Evolutionary conservation across 2,329 filamentous ascomycete species (phyloP).

Genomic region (Onygenales sp.): DNA sequence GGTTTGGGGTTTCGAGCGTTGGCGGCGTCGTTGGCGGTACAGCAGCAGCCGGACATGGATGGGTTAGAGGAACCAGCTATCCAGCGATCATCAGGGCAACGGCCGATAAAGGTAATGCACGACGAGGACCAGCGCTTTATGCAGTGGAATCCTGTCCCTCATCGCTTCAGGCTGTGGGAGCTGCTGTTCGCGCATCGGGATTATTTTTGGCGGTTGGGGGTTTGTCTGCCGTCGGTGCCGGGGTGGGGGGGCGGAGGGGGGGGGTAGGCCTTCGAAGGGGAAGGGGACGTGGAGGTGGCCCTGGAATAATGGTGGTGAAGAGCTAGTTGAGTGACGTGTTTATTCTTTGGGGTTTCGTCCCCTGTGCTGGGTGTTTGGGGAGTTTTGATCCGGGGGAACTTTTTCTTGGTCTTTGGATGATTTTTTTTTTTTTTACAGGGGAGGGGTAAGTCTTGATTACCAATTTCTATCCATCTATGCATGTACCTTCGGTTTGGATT

Average conservation of each 20-base stretch:
- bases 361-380: no score
- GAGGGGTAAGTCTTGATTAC: no score
- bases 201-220: conserved; percentile 88
- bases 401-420: no score
- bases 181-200: conserved; percentile 88
- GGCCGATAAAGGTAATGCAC: conserved; percentile 22
- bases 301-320: conserved; percentile 1
- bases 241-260: conserved; percentile 3
- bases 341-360: no score
- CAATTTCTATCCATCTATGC: no score
- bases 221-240: conserved; percentile 60
- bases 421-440: no score
- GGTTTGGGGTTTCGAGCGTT: neutral
- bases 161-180: conserved; percentile 73
- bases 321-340: no score
- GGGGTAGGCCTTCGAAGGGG: neutral
- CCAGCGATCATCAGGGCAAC: conserved; percentile 15
- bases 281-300: conserved; percentile 2
- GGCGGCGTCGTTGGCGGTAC: neutral
- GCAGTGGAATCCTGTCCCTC: conserved; percentile 29
- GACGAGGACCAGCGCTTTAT: conserved; percentile 10
- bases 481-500: no score
- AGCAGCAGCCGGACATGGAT: neutral
- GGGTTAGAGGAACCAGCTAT: neutral
- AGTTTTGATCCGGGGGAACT: no score